Base-by-base conservation (phyloP, 495 filamentous ascomycete genomes). In the Zalerion maritima region DNA sequence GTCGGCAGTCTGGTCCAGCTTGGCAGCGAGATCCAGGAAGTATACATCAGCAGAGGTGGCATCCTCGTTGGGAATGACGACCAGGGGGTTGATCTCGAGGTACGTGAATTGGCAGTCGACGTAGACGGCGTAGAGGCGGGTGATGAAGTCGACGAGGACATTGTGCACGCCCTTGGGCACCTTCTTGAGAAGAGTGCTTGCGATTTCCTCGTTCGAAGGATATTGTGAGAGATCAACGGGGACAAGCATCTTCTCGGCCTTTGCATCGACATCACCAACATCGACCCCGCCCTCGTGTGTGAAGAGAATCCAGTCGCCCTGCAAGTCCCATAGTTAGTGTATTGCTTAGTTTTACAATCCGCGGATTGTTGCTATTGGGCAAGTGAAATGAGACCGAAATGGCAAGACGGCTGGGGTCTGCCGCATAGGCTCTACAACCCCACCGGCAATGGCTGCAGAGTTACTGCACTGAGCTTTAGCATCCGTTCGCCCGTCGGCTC, bases 21-120 rank as follows among this genome's bases (percentile, higher is more conserved):
- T 99, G 46, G 89, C 89, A 36, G 89, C 89, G 48, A 99, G 69
- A 64, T 99, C 89, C 35, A 99, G 74, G 76, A 96, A 99, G 71
- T 93, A 71, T 18, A 99, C 89, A 17, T 91, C 74, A 24, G 89
- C 91, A 30, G 84, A 93, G 49, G 89, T 96, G 36, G 62, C 74
- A 42, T 83, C 73, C 35, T 72, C 75, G 62, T 96, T 99, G 50
- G 89, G 89, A 45, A 99, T 86, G 47, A 94, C 89, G 32, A 99
- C 89, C 36, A 99, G 62, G 31, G 89, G 89, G 69, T 99, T 99
- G 70, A 99, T 99, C 62, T 99, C 89, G 37, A 99, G 85, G 65
- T 96, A 96, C 49, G 89, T 96, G 71, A 99, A 99, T 62, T 99
- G 89, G 77, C 82, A 92, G 69, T 99, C 89, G 32, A 99, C 89